phyloP scores from a whole-genome alignment of 257 asterid species.

The Rauvolfia tetraphylla region DNA sequence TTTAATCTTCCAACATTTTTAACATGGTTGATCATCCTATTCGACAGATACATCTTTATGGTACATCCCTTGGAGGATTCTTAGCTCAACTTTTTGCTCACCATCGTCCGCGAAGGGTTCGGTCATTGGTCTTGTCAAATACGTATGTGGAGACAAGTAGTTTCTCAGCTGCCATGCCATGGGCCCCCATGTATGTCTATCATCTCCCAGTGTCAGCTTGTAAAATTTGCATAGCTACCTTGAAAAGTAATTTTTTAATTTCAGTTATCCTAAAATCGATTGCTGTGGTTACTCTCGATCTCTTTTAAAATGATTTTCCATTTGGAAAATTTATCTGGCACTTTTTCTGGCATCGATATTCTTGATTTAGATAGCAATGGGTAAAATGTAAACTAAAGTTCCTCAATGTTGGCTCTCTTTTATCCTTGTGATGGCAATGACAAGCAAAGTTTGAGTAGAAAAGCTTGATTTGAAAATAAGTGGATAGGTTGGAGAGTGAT shows the following conservation, averaged over 20 bases:
- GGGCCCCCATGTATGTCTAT: conserved; percentile 86
- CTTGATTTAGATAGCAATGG: neutral
- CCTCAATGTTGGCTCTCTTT: neutral
- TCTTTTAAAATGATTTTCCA: neutral
- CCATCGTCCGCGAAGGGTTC: conserved; percentile 94
- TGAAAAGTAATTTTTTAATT: neutral
- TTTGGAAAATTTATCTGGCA: neutral
- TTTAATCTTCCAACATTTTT: neutral
- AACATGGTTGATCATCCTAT: conserved; percentile 5
- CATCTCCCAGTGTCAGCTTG: neutral
- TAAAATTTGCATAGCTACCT: neutral
- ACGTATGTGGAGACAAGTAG: conserved; percentile 84
- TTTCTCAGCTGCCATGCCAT: conserved; percentile 92
- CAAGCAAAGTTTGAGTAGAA: neutral
- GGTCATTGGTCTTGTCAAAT: conserved; percentile 87
- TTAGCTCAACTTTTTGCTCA: conserved; percentile 97
- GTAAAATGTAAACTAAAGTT: neutral
- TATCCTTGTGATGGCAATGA: neutral
- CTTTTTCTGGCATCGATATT: neutral
- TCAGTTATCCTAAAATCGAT: neutral
- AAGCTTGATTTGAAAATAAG: neutral
- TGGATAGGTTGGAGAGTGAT: neutral
- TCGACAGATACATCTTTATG: conserved; percentile 83
- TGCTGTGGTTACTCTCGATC: conserved; percentile 1
- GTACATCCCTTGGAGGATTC: conserved; percentile 97